These are phyloP conservation scores for Leptographium procerum DNA, from an alignment of 2,329 filamentous ascomycete species.

Conservation along the genomic window DNA sequence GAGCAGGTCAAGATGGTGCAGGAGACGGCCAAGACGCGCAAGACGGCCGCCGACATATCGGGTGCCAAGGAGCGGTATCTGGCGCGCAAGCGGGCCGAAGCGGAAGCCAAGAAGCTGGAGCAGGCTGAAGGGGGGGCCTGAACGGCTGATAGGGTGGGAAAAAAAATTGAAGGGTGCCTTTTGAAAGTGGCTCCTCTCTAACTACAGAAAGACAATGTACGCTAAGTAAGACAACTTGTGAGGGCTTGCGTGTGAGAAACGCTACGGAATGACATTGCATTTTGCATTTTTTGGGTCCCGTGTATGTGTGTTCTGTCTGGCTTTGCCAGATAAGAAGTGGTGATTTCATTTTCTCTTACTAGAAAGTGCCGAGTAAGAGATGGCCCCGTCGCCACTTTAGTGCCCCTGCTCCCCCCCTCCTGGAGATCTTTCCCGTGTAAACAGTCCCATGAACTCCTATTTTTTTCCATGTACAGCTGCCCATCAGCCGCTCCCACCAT, in stretches of 20 bases:
- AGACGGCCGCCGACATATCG: constrained; percentile 65
- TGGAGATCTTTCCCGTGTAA: not conserved
- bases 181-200: too few relatives aligned
- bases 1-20: constrained; percentile 51
- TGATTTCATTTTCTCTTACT: not conserved
- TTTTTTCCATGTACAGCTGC: not conserved
- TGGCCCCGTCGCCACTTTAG: not conserved
- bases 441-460: not conserved
- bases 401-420: not conserved
- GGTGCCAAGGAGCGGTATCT: constrained; percentile 72
- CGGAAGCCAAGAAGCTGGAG: constrained; percentile 43
- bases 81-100: constrained; percentile 62
- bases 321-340: not conserved
- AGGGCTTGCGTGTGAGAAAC: not conserved
- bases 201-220: too few relatives aligned
- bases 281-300: not conserved
- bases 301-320: not conserved
- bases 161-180: not conserved
- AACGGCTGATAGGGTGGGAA: not conserved
- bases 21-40: constrained; percentile 60
- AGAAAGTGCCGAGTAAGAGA: not conserved
- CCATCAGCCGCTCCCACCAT: not conserved
- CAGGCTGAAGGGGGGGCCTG: not conserved
- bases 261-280: not conserved
- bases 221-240: not conserved